phyloP scores from a whole-genome alignment of 1,284 basidiomycete genomes.

The Porodaedalea pini region DNA sequence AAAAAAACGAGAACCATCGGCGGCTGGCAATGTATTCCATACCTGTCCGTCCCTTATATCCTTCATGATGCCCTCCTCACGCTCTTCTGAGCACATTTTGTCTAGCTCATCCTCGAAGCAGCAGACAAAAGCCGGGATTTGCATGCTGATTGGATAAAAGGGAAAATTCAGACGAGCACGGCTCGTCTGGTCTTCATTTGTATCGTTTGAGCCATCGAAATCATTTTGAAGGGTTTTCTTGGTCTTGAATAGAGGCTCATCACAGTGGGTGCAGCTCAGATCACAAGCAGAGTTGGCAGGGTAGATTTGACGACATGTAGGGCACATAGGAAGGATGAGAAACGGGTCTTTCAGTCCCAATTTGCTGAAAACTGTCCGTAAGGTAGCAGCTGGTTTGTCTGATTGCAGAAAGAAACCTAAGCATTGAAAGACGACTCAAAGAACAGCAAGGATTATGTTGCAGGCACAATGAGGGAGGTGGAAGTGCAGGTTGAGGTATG shows the following conservation, averaged over 20 bases:
- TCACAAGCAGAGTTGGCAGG: neutral
- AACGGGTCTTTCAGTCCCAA: constrained; percentile 8
- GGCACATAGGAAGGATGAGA: constrained; percentile 3
- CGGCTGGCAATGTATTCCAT: constrained; percentile 17
- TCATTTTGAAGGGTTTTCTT: neutral
- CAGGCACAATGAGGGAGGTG: no score
- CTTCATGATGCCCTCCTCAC: neutral
- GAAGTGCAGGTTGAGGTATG: no score
- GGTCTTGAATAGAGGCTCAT: neutral
- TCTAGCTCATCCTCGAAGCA: constrained; percentile 8
- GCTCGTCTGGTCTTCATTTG: neutral
- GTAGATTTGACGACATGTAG: neutral
- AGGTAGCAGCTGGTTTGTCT: neutral
- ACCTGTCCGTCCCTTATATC: constrained; percentile 17
- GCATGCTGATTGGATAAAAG: constrained; percentile 1
- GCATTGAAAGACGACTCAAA: no score
- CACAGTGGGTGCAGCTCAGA: neutral
- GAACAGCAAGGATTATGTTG: no score
- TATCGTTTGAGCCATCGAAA: neutral
- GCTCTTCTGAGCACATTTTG: neutral
- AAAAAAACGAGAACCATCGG: constrained; percentile 21
- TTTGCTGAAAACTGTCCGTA: neutral
- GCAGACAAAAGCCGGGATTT: constrained; percentile 16
- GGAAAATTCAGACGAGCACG: constrained; percentile 2
- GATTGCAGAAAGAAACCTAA: no score